Evolutionary conservation across 225 moss, liverwort and hornwort species (phyloP), one percentile per base, ranked within the genome.

Genomic region (Climacium dendroides): DNA sequence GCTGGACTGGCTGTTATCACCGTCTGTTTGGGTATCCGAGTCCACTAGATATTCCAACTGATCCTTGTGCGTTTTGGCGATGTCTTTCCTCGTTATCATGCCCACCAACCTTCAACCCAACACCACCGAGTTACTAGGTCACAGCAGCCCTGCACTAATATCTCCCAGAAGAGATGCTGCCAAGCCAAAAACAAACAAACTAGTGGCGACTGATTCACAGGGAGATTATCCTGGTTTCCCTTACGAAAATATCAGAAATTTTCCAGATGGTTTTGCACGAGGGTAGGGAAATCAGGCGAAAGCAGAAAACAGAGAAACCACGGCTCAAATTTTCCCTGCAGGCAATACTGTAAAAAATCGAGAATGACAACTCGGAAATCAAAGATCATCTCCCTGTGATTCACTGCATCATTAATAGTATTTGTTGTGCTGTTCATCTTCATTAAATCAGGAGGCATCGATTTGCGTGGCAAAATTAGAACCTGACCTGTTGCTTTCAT

Each of bases 71-170:
- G 86, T 93, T 43, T 90, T 84, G 50, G 90, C 89, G 74, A 96
- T 71, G 85, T 96, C 95, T 83, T 94, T 95, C 85, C 96, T 93
- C 61, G 96, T 96, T 79, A 96, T 95, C 94, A 96, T 95, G 72
- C 96, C 96, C 79, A 95, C 94, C 69, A 95, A 91, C 87, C 96
- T 94, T 78, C 92, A 60, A 3, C 45, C 93, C 77, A 86, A 43
- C 47, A 45, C 48, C 52, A 45, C 58, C 41, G 72, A 54, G 37
- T 28, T 26, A 50, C 48, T 50, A 58, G n/a, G 63, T 74, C 72
- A 79, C 43, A 84, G 61, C 22, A 79, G 61, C 32, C 50, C 52
- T 30, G 39, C 30, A 84, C 9, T 48, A 20, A 76, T 37, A 52
- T 53, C 15, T 19, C 39, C 32, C 22, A 34, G 45, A 35, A 57